Percentiles rank a stretch among this genome's conserved stretches.
Evolutionary conservation across 2,329 filamentous ascomycete genomes (phyloP).

Genomic region (Daldinia sp.): DNA sequence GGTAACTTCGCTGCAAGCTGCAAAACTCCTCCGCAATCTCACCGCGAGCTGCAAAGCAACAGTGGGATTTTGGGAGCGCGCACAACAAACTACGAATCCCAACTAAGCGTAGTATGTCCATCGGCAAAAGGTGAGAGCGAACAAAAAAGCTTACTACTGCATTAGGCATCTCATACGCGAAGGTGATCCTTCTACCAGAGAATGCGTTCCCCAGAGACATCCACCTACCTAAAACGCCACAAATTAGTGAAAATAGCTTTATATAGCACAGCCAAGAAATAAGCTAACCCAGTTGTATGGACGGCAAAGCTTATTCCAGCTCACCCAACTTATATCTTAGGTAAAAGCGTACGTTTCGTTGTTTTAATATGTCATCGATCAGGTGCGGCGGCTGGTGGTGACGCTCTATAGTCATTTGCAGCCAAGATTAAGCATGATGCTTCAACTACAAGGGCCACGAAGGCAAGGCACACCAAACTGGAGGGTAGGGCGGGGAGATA

Average conservation of each 20-base stretch:
- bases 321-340: neutral
- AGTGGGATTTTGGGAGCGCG: slow-evolving; percentile 27
- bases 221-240: slow-evolving; percentile 8
- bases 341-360: neutral
- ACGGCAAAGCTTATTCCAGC: slow-evolving; percentile 3
- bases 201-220: slow-evolving; percentile 17
- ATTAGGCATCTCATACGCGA: slow-evolving; percentile 18
- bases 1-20: slow-evolving; percentile 40
- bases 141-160: slow-evolving; percentile 31
- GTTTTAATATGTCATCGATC: slow-evolving; percentile 9
- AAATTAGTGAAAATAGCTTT: neutral
- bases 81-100: slow-evolving; percentile 20
- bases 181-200: slow-evolving; percentile 16
- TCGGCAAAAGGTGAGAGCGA: slow-evolving; percentile 34
- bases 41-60: slow-evolving; percentile 35
- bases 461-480: neutral
- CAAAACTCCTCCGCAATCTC: slow-evolving; percentile 41
- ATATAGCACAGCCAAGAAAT: slow-evolving; percentile 5
- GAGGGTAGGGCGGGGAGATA: too few relatives aligned
- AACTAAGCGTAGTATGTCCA: slow-evolving; percentile 26
- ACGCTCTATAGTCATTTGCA: neutral
- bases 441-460: slow-evolving; percentile 1
- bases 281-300: slow-evolving; percentile 3
- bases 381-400: slow-evolving; percentile 17
- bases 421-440: slow-evolving; percentile 14